These are phyloP conservation scores for Laetiporus sulphureus DNA, from an alignment of 1,284 basidiomycete genomes.

Conservation along the genomic window DNA sequence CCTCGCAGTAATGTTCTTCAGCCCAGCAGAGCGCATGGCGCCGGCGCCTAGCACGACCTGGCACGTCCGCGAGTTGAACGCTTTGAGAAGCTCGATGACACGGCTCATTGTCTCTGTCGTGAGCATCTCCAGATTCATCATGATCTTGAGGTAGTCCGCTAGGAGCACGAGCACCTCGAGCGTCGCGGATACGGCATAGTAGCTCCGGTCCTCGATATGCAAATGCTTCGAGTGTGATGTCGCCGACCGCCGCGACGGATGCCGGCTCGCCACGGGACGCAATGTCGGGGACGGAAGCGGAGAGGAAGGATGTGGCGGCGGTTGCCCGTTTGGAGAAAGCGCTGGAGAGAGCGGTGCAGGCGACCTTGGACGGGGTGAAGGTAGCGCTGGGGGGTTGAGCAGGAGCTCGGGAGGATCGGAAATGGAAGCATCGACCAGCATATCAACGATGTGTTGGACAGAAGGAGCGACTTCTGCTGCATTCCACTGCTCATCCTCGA, in stretches of 20 bases:
- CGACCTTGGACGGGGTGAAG: constrained; percentile 17
- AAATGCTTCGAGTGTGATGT: constrained; percentile 59
- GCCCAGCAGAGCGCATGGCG: constrained; percentile 94
- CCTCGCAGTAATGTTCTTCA: constrained; percentile 98
- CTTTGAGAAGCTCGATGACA: constrained; percentile 93
- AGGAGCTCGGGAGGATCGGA: constrained; percentile 69
- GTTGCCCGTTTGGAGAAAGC: constrained; percentile 16
- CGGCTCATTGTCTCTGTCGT: constrained; percentile 93
- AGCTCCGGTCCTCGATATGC: constrained; percentile 77
- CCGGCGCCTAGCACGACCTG: constrained; percentile 97
- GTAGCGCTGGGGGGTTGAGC: constrained; percentile 23
- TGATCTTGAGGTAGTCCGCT: constrained; percentile 82
- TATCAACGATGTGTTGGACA: constrained; percentile 67
- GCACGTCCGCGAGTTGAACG: constrained; percentile 97
- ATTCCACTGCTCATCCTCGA: constrained; percentile 89
- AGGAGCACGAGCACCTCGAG: constrained; percentile 72
- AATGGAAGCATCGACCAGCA: constrained; percentile 79
- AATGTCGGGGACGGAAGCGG: constrained; percentile 24
- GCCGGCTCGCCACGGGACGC: constrained; percentile 15
- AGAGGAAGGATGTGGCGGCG: constrained; percentile 19
- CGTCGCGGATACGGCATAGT: constrained; percentile 85
- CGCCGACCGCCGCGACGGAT: constrained; percentile 24
- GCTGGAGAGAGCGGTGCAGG: constrained; percentile 19
- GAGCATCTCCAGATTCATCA: constrained; percentile 83
- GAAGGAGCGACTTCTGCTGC: constrained; percentile 67